Conservation (phyloP, 352 stramenopile species). For the Sclerospora graminicola region DNA sequence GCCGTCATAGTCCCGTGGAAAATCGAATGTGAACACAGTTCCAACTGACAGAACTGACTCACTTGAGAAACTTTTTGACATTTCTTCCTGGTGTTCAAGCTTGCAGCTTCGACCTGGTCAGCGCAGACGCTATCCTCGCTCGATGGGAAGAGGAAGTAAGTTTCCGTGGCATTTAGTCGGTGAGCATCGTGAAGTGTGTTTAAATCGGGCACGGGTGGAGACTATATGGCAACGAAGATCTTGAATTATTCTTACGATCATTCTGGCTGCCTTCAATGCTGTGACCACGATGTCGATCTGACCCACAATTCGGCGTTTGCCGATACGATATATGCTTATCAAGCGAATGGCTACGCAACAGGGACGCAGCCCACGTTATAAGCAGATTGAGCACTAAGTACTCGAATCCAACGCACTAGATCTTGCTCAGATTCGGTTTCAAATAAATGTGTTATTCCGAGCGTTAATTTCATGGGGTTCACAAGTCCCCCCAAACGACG, state of each 20-base stretch:
- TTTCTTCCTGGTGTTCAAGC: slow-evolving; percentile 1
- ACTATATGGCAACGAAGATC: slow-evolving; percentile 15
- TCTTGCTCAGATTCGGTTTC: slow-evolving; percentile 54
- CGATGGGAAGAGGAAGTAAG: slow-evolving; percentile 13
- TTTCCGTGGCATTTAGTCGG: slow-evolving; percentile 12
- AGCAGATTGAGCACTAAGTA: slow-evolving; percentile 39
- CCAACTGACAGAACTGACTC: slow-evolving; percentile 2
- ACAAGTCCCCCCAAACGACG: slow-evolving; percentile 52
- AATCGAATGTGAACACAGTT: slow-evolving; percentile 20
- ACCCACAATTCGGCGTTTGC: slow-evolving; percentile 2
- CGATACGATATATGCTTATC: slow-evolving; percentile 18
- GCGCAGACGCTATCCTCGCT: slow-evolving; percentile 7
- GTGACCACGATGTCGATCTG: slow-evolving; percentile 8
- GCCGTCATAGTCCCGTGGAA: slow-evolving; percentile 20
- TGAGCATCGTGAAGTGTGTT: slow-evolving; percentile 12
- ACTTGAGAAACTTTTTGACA: slow-evolving; percentile 17
- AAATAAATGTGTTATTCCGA: slow-evolving; percentile 62
- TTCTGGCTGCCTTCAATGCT: slow-evolving; percentile 8
- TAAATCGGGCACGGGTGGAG: slow-evolving; percentile 6
- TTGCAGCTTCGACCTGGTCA: slow-evolving; percentile 6
- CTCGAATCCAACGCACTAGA: slow-evolving; percentile 61
- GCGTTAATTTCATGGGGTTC: slow-evolving; percentile 47
- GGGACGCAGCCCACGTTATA: slow-evolving; percentile 14
- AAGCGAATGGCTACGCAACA: slow-evolving; percentile 20
- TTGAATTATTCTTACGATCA: slow-evolving; percentile 10